A percentile compares a stretch with the other conserved stretches of the same genome.
Evolutionary conservation across 352 stramenopile genomes (phyloP).

Genomic region (Lagenidium giganteum): DNA sequence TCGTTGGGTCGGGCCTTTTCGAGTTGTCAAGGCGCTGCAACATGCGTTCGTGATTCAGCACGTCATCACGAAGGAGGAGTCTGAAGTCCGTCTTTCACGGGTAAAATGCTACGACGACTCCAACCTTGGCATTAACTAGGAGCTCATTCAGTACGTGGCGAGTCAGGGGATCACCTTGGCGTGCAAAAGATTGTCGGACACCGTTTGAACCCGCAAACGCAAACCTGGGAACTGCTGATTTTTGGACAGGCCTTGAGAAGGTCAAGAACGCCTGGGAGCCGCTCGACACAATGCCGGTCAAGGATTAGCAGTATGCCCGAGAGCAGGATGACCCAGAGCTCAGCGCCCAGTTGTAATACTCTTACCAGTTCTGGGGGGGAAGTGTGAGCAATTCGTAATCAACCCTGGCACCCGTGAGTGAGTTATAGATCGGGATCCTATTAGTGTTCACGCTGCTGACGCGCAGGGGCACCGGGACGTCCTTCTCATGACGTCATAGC

Average conservation of each 20-base stretch:
- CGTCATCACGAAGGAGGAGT: slow-evolving; percentile 10
- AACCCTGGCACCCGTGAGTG: too few relatives aligned
- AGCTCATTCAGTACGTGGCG: slow-evolving; percentile 16
- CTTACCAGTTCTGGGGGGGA: too few relatives aligned
- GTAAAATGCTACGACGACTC: slow-evolving; percentile 29
- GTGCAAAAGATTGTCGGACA: slow-evolving; percentile 5
- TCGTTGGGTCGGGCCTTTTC: slow-evolving; percentile 24
- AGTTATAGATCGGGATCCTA: too few relatives aligned
- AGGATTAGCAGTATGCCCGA: too few relatives aligned
- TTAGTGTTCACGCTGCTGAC: too few relatives aligned
- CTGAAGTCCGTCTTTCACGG: slow-evolving; percentile 17
- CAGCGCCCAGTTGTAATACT: too few relatives aligned
- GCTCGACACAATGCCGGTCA: too few relatives aligned
- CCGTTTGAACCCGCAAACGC: not conserved
- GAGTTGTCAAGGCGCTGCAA: slow-evolving; percentile 9
- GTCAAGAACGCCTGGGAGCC: slow-evolving; percentile 1
- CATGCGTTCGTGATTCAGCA: slow-evolving; percentile 20
- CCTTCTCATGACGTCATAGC: too few relatives aligned
- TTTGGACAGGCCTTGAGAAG: not conserved
- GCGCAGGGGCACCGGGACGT: too few relatives aligned
- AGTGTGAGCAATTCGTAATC: too few relatives aligned
- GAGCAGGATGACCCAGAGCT: too few relatives aligned
- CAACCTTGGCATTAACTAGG: slow-evolving; percentile 17
- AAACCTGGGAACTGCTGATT: slow-evolving; percentile 1
- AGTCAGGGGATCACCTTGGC: slow-evolving; percentile 13